phyloP scores from a whole-genome alignment of 805 yeast species.

The Saturnispora gosingensis region DNA sequence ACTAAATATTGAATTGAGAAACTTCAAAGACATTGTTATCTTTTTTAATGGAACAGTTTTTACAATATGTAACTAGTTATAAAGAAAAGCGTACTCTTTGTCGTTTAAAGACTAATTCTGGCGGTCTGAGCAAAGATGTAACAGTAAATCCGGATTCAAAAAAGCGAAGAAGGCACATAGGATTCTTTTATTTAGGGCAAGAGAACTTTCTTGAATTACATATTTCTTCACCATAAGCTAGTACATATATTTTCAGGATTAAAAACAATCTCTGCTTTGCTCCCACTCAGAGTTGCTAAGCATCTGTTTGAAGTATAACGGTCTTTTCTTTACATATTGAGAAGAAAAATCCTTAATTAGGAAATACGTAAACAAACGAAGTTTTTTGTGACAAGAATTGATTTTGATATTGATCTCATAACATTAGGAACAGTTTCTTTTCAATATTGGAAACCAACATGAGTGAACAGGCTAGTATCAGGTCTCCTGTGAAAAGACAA shows the following conservation, averaged over 20 bases:
- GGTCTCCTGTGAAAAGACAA: constrained; percentile 6
- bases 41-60: no score
- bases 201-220: not conserved
- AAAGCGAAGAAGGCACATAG: not conserved
- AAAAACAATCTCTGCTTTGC: not conserved
- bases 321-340: not conserved
- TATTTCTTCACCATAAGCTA: not conserved
- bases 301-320: not conserved
- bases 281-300: not conserved
- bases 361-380: constrained; percentile 15
- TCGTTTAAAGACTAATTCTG: not conserved
- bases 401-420: not conserved
- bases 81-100: not conserved
- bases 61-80: no score
- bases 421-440: not conserved
- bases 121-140: not conserved
- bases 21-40: not conserved
- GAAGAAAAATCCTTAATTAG: constrained; percentile 11
- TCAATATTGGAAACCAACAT: not conserved
- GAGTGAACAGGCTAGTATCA: not conserved
- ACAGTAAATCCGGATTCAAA: not conserved
- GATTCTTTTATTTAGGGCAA: not conserved
- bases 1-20: not conserved
- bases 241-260: not conserved
- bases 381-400: not conserved